phyloP scores from a whole-genome alignment of 495 filamentous ascomycete species.

The Aspergillus ostianus region DNA sequence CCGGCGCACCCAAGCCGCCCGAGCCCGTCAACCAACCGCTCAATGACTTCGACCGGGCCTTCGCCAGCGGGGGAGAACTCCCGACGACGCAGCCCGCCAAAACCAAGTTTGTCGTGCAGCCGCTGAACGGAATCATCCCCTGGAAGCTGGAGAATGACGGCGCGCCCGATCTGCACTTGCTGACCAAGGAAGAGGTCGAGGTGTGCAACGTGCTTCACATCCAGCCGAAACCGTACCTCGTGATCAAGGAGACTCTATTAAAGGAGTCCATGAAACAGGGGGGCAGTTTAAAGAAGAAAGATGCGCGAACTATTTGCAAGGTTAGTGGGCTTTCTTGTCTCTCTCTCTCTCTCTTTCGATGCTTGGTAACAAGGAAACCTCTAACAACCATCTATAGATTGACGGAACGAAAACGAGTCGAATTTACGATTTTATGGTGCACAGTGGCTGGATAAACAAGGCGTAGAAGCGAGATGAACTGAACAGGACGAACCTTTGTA shows the following conservation, averaged over 20 bases:
- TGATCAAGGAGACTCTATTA: constrained; percentile 86
- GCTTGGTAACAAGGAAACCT: neutral
- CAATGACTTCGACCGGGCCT: constrained; percentile 44
- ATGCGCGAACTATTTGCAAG: constrained; percentile 68
- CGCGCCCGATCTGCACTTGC: constrained; percentile 74
- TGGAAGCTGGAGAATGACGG: constrained; percentile 73
- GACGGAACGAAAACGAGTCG: constrained; percentile 63
- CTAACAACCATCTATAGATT: constrained; percentile 43
- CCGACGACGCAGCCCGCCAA: constrained; percentile 44
- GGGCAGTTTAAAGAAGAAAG: constrained; percentile 86
- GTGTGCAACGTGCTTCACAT: constrained; percentile 79
- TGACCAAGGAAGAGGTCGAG: constrained; percentile 81
- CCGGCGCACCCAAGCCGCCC: constrained; percentile 30
- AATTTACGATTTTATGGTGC: constrained; percentile 92
- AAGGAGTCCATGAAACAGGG: constrained; percentile 86
- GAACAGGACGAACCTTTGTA: neutral
- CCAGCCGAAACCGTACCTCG: constrained; percentile 89
- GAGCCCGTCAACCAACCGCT: constrained; percentile 34
- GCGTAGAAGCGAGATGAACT: constrained; percentile 27
- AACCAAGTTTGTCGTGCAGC: constrained; percentile 45
- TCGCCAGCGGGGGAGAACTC: constrained; percentile 38
- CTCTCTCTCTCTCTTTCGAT: neutral
- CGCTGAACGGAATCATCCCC: constrained; percentile 57
- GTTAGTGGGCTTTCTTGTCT: no score
- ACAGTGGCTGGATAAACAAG: constrained; percentile 88